Evolutionary conservation across 805 yeast genomes (phyloP), one percentile per base, ranked within the genome.

Genomic region (Candida argentea): DNA sequence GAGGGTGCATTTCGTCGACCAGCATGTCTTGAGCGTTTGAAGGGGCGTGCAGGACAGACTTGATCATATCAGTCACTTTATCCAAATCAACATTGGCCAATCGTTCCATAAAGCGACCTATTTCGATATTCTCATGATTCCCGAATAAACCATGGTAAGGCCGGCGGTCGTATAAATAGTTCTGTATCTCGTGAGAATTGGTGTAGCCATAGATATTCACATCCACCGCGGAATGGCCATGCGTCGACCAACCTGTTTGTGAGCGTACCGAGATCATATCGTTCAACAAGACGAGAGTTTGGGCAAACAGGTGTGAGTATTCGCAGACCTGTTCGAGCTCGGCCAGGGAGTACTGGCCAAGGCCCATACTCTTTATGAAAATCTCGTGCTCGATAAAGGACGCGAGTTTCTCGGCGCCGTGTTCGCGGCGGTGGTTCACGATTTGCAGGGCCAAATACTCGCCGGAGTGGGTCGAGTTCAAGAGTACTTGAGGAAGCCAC

Each of bases 141-240:
- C 96, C 96, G 17, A 67, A 67, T 30, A 86, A 59, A 7, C 70
- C 61, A 13, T 64, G 50, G 32, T 57, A 48, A 2, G 42, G 33
- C 14, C 35, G 31, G 11, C 42, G 37, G 5, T 43, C 35, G 6
- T 70, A 40, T 31, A 61, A 52, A 38, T 61, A 43, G 2, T 37
- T 25, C 44, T 54, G 55, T 17, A 74, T 62, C 5, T 54, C 42
- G 27, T 62, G 58, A 15, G 67, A 71, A 42, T 78, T 78, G 18
- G 86, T 68, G 48, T 77, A 69, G 0, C 80, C 95, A 49, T 87
- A 87, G 27, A 89, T 81, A 46, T 89, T 87, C 20, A 87, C 95
- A 53, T 87, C 97, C 10, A 87, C 95, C 0, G 95, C 95, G 13
- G 94, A 77, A 52, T 87, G 97, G 17, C 96, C 97, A 45, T 85